phyloP scores from a whole-genome alignment of 2,329 filamentous ascomycete species.

The Hymenoscyphus occultus region DNA sequence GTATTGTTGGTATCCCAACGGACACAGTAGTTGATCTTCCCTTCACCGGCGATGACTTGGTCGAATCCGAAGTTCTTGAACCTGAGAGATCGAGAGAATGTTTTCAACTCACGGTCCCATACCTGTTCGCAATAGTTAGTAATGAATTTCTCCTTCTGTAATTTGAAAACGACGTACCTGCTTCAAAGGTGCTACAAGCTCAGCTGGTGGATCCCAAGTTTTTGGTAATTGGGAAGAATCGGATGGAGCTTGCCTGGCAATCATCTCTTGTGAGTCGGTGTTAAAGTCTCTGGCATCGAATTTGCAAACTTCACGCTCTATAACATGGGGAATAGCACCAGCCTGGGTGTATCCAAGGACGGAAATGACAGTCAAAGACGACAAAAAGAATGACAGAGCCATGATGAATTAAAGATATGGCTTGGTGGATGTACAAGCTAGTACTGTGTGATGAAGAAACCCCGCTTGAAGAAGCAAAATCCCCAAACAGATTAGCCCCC shows the following conservation, averaged over 20 bases:
- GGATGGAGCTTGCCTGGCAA: not conserved
- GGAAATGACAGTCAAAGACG: not conserved
- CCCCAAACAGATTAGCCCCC: not conserved
- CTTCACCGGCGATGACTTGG: slow-evolving; percentile 5
- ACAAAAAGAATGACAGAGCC: not conserved
- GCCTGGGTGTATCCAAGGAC: not conserved
- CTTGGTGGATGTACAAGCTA: not conserved
- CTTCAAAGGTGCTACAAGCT: not conserved
- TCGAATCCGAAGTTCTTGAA: not conserved
- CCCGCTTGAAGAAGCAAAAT: not conserved
- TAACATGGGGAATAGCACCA: not conserved
- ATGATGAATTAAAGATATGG: not conserved
- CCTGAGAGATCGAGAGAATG: not conserved
- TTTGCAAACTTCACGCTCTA: not conserved
- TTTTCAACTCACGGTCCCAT: not conserved
- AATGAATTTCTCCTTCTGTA: not conserved
- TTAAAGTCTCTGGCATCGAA: not conserved
- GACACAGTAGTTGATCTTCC: slow-evolving; percentile 43
- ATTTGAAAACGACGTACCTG: not conserved
- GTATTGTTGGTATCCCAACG: slow-evolving; percentile 43
- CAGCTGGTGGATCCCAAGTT: not conserved
- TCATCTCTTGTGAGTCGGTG: not conserved
- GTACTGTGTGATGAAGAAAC: not conserved
- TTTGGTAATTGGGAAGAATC: not conserved
- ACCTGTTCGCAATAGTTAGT: not conserved